Base-by-base conservation (phyloP, 1,284 basidiomycete species). In the Rhizoctonia solani region DNA sequence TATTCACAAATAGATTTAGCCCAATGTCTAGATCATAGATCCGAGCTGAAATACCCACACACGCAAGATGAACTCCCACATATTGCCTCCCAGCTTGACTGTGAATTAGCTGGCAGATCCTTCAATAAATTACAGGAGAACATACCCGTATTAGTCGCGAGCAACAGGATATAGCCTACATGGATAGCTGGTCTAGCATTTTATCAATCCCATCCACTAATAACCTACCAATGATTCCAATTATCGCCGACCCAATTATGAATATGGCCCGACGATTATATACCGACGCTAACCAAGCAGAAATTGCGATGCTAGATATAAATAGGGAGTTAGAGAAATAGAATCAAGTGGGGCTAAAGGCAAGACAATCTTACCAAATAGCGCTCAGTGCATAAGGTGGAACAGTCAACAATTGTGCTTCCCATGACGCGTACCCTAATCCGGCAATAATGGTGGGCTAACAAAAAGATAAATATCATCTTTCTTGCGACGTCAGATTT, bases 371-470 rank as follows among this genome's bases (percentile, higher is more conserved):
- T 14, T 13, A 53, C 59, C 59, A 41, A 6, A 84, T 56, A 59
- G 78, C 77, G 4, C 84, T 83, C 29, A 87, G 73, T 1, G 77
- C 77, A 69, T 87, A 84, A 1, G 86, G 85, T 11, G 85, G 85
- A 0, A 87, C 80, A 0, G 84, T 85, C 77, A 87, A 80, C 78
- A 88, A 72, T 72, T 88, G 86, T 3, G 85, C 85, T 72, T 86
- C 77, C 83, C 85, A 86, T 16, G 80, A 81, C 23, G 79, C 74
- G 70, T 81, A 87, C 4, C 86, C 85, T 13, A 86, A 79, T 1
- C 78, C 80, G 13, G 80, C 78, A 68, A 88, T 87, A 70, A 88
- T 87, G 0, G 84, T 85, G 0, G 85, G 85, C 80, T 85, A 69
- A 37, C 53, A 54, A 14, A 61, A 61, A 4, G 63, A 66, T 6